Base-by-base conservation (phyloP, 1,284 basidiomycete genomes). In the Ustilago shanxiensis region DNA sequence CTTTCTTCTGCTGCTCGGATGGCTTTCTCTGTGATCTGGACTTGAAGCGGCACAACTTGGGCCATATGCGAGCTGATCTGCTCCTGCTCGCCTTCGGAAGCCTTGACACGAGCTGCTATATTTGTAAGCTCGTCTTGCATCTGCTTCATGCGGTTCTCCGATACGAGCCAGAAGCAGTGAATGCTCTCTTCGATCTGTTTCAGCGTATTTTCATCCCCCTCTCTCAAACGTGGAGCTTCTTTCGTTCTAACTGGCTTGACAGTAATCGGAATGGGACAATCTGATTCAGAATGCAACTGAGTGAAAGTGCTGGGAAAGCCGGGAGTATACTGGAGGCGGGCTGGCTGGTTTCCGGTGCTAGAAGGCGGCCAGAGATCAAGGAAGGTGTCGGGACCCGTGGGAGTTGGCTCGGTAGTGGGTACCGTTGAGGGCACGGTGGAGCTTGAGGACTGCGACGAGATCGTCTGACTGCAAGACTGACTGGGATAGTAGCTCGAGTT, bases 91-190 rank as follows among this genome's bases (percentile, higher is more conserved):
- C 16, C 22, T 3, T 29, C 4, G 14, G 60, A 8, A 13, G 45
- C 9, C 16, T 58, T 53, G 56, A 67, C 1, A 13, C 18, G 39
- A 26, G 51, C 16, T 13, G 39, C 8, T 8, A 64, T 18, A 11
- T 35, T 29, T 7, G 26, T 41, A 6, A 73, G 56, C 26, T 73
- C 66, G n/a, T 56, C 28, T 45, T 73, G 49, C 24, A 73, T 49
- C 24, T 45, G 37, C 10, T n/a, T 16, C 49, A 68, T 59, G 13
- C 65, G 26, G n/a, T 57, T 50, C 18, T 73, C 71, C 9, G 60
- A 64, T 1, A 64, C 71, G 3, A 64, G 58, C 61, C 71, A 73
- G 24, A 73, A 64, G 44, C 71, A 57, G 1, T 73, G 60, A 2
- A 65, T 56, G 47, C 35, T 60, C 18, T 63, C 60, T n/a, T 66